These are phyloP conservation scores for Torrubiellomyces zombiae DNA, from an alignment of 2,329 filamentous ascomycete genomes.

Conservation along the genomic window DNA sequence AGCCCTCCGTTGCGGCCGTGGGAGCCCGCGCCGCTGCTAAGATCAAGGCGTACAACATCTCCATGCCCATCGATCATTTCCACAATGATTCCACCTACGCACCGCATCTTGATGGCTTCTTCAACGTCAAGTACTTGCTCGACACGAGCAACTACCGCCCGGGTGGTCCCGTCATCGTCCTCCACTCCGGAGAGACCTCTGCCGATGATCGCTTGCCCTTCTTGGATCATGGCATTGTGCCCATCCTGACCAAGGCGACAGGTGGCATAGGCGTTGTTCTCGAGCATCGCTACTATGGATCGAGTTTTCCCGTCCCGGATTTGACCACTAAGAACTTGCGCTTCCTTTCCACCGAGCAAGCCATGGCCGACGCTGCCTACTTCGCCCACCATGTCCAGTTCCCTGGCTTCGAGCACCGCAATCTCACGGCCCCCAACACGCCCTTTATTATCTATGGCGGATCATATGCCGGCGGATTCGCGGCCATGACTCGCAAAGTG, in stretches of 20 bases:
- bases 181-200: constrained; percentile 54
- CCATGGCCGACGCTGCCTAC: constrained; percentile 64
- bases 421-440: constrained; percentile 47
- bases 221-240: constrained; percentile 62
- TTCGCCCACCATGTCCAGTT: constrained; percentile 62
- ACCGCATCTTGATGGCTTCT: constrained; percentile 53
- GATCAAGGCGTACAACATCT: constrained; percentile 14
- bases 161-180: constrained; percentile 67
- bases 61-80: constrained; percentile 59
- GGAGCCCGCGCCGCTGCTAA: background rate
- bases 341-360: constrained; percentile 72
- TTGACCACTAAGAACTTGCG: constrained; percentile 53
- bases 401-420: constrained; percentile 46
- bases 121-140: constrained; percentile 68
- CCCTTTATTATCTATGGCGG: constrained; percentile 72
- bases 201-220: constrained; percentile 48
- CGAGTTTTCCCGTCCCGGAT: constrained; percentile 51
- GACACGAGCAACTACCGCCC: constrained; percentile 58
- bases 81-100: constrained; percentile 64
- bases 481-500: constrained; percentile 55
- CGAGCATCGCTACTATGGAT: constrained; percentile 78
- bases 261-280: constrained; percentile 64
- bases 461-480: constrained; percentile 68
- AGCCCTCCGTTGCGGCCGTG: too few species aligned
- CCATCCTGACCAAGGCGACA: constrained; percentile 52